Conservation (phyloP, 257 asterid genomes). For the Primulina tabacum region DNA sequence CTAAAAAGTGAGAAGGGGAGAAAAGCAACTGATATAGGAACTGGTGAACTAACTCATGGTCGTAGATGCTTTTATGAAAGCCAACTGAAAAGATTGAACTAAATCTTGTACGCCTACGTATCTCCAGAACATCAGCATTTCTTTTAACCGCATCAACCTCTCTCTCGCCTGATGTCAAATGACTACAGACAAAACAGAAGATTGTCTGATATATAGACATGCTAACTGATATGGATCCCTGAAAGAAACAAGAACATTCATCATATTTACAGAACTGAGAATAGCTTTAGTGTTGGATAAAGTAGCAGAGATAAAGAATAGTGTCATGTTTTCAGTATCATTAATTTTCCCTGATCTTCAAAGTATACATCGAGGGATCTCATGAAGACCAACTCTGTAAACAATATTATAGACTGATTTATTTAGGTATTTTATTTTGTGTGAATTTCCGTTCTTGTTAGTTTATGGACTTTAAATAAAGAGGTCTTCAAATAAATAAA, state of each 20-base stretch:
- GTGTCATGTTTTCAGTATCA: background rate
- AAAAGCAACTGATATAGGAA: background rate
- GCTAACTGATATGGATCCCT: slow-evolving; percentile 97
- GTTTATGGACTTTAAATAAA: background rate
- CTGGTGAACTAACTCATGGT: slow-evolving; percentile 73
- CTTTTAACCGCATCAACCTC: slow-evolving; percentile 70
- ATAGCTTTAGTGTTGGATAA: background rate
- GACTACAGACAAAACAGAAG: slow-evolving; percentile 80
- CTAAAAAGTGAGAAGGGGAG: background rate
- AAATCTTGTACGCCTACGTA: slow-evolving; percentile 80
- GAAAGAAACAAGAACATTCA: slow-evolving; percentile 23
- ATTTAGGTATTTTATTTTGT: background rate
- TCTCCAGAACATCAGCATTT: slow-evolving; percentile 81
- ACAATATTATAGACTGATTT: too few relatives aligned
- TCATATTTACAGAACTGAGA: slow-evolving; percentile 16
- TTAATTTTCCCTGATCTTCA: background rate
- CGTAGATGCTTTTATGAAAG: slow-evolving; percentile 72
- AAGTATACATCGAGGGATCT: background rate
- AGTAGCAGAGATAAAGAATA: background rate
- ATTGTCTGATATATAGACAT: slow-evolving; percentile 94
- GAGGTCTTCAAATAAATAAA: background rate
- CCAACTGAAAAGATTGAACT: slow-evolving; percentile 49
- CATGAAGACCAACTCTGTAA: background rate
- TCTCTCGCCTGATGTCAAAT: slow-evolving; percentile 88
- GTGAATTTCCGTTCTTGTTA: background rate